These are phyloP conservation scores for Solanum phureja DNA, from an alignment of 257 asterid species.

Conservation along the genomic window DNA sequence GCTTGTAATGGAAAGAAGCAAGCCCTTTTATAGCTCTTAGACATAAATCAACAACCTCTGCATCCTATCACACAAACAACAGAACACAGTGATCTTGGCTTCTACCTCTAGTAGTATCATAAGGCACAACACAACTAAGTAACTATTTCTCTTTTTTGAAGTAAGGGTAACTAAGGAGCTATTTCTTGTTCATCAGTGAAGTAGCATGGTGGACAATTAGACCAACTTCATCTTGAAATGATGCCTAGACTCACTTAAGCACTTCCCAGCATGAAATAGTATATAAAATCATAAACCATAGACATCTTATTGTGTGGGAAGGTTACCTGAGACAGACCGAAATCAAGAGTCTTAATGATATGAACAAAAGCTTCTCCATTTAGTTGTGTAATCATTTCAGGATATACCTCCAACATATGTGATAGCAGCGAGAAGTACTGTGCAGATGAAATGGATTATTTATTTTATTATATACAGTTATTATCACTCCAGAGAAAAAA, in stretches of 20 bases:
- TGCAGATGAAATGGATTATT: conserved; percentile 6
- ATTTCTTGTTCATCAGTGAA: background rate
- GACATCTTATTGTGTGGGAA: background rate
- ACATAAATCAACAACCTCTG: conserved; percentile 69
- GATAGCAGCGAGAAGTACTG: conserved; percentile 89
- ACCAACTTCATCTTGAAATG: background rate
- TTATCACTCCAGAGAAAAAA: background rate
- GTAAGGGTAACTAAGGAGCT: background rate
- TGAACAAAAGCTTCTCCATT: conserved; percentile 57
- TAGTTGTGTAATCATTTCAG: conserved; percentile 66
- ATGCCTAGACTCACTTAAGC: background rate
- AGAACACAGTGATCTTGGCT: background rate
- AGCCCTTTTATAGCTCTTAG: conserved; percentile 77
- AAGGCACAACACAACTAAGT: background rate
- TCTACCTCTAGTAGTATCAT: background rate
- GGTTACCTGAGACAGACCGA: conserved; percentile 82
- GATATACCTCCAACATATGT: conserved; percentile 93
- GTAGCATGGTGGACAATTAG: background rate
- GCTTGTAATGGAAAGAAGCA: conserved; percentile 88
- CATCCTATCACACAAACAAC: conserved; percentile 37
- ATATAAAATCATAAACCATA: background rate
- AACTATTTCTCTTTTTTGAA: background rate
- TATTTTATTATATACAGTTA: background rate
- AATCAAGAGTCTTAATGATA: conserved; percentile 71
- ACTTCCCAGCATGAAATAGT: background rate